A percentile compares a stretch with the other conserved stretches of the same genome.
Conservation (phyloP, 495 filamentous ascomycete genomes). For the Aspergillus homomorphus region DNA sequence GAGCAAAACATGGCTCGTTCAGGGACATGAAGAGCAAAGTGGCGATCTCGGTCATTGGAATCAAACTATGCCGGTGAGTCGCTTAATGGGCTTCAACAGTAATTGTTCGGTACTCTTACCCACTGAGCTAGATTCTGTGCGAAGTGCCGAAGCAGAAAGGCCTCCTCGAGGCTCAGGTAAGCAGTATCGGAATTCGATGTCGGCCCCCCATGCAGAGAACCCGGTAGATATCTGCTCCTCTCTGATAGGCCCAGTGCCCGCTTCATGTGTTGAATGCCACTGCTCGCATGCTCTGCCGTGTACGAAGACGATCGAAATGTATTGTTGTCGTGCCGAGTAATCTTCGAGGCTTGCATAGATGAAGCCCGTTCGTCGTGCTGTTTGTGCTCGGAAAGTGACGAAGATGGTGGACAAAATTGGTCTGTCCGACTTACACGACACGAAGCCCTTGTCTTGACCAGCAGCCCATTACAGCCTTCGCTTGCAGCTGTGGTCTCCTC, state of each 20-base stretch:
- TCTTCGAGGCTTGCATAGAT: neutral
- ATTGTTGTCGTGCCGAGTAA: no score
- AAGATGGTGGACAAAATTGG: no score
- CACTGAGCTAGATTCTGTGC: constrained; percentile 24
- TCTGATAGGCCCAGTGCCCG: neutral
- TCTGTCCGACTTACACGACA: no score
- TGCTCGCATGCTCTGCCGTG: no score
- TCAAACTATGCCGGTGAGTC: constrained; percentile 13
- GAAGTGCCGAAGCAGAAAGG: constrained; percentile 30
- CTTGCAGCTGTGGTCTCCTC: no score
- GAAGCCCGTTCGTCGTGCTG: no score
- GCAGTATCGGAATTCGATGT: neutral
- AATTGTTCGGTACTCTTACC: constrained; percentile 11
- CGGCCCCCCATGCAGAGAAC: constrained; percentile 12
- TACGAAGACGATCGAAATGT: no score
- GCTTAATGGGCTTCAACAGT: neutral
- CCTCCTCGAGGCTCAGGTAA: constrained; percentile 19
- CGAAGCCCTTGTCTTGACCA: no score
- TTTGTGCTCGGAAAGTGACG: no score
- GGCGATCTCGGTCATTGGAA: constrained; percentile 20
- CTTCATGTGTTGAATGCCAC: neutral
- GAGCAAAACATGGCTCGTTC: constrained; percentile 29
- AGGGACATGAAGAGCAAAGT: constrained; percentile 29
- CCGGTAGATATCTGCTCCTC: constrained; percentile 13
- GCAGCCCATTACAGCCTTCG: no score